Evolutionary conservation across 805 yeast genomes (phyloP), one percentile per base, ranked within the genome.

Genomic region (Lipomyces lipofer): DNA sequence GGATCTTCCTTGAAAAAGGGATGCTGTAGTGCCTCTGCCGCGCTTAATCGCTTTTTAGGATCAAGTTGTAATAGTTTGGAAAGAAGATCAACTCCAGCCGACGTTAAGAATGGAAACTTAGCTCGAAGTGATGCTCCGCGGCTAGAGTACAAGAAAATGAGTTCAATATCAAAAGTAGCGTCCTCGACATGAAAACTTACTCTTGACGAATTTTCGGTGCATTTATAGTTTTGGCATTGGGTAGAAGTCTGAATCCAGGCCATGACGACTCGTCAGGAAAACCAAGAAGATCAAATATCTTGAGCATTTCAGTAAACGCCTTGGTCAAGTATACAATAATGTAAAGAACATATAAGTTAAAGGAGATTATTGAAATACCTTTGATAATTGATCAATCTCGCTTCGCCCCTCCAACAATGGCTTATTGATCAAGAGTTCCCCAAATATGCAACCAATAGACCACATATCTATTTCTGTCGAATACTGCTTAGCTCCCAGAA

Each of bases 371-470:
- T 4, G 7, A 24, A 49, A 10, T 27, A 59, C 62, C 43, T 35
- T 51, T 19, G 28, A 27, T 2, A 79, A 74, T 65, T 78, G 82
- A 52, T 76, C 75, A 8, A 75, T 65, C 63, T 77, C 82, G 4
- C 77, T 67, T 43, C 69, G 67, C 3, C 81, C 82, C 19, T 70
- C 73, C 59, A 79, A 66, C 4, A 78, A 72, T 2, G 81, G 81
- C 57, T 71, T 71, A 22, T 67, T 66, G 2, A 72, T 70, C 54
- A 77, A 72, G 29, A 79, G 66, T 62, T 79, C 83, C 1, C 75
- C 83, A 62, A 79, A 79, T 2, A 80, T 81, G 68, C 84, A 80
- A 8, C 84, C 84, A n/a, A 79, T 69, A 0, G 82, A 79, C 84
- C 84, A 79, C 67, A 79, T 67, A 61, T 79, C 84, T 24, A 78